phyloP scores from a whole-genome alignment of 805 yeast species.

The Monosporozyma servazzii region DNA sequence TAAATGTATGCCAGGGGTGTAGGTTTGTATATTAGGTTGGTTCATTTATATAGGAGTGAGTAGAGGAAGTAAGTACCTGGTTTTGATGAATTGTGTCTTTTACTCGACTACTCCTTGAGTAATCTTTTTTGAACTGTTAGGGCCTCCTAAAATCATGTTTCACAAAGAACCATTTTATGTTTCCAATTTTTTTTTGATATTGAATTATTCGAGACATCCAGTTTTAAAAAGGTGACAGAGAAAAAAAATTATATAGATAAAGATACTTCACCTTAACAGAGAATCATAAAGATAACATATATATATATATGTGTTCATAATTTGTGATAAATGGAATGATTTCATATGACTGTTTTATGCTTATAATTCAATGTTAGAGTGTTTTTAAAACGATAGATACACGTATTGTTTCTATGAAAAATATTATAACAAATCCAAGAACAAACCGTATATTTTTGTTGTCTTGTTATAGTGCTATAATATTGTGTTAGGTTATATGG shows the following conservation, averaged over 20 bases:
- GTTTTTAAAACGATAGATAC: too few relatives aligned
- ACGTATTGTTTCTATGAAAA: too few relatives aligned
- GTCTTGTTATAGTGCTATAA: too few relatives aligned
- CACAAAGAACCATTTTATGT: not conserved
- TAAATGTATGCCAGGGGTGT: slow-evolving; percentile 65
- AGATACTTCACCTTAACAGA: too few relatives aligned
- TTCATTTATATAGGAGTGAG: slow-evolving; percentile 17
- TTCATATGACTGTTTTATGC: too few relatives aligned
- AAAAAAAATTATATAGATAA: not conserved
- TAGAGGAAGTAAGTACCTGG: not conserved
- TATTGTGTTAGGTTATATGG: too few relatives aligned
- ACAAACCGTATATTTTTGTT: too few relatives aligned
- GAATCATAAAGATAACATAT: too few relatives aligned
- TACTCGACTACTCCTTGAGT: not conserved
- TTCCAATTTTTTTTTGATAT: not conserved
- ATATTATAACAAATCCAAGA: too few relatives aligned
- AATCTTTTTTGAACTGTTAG: not conserved
- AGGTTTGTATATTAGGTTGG: slow-evolving; percentile 53
- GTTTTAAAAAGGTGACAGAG: not conserved
- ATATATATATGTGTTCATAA: too few relatives aligned
- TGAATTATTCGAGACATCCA: not conserved
- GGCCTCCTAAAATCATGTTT: not conserved
- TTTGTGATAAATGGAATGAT: too few relatives aligned
- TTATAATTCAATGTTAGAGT: too few relatives aligned
- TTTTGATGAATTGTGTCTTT: not conserved